Evolutionary conservation across 2,329 filamentous ascomycete genomes (phyloP).

Genomic region (Coniochaeta pulveracea): DNA sequence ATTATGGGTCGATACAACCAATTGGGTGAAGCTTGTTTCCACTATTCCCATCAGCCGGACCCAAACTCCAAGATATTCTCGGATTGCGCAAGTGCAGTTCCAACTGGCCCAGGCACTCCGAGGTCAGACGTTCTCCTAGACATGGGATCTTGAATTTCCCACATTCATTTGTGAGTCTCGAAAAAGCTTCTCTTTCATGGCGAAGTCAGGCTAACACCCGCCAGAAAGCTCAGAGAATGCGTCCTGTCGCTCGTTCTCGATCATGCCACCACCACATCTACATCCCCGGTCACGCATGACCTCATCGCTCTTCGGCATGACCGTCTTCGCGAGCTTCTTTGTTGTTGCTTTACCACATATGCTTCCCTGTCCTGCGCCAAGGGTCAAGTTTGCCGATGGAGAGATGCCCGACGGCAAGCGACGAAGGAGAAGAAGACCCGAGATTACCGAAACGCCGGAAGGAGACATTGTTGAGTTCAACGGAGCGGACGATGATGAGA

Average conservation of each 20-base stretch:
- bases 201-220: no score
- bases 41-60: no score
- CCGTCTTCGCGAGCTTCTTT: slow-evolving; percentile 77
- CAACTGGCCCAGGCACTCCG: no score
- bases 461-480: slow-evolving; percentile 35
- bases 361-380: slow-evolving; percentile 80
- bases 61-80: no score
- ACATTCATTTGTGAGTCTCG: no score
- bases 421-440: slow-evolving; percentile 28
- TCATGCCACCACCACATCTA: slow-evolving; percentile 77
- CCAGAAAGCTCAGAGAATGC: no score
- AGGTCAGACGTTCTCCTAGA: no score
- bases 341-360: slow-evolving; percentile 86
- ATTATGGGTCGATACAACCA: no score
- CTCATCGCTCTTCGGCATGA: slow-evolving; percentile 89
- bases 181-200: no score
- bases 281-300: slow-evolving; percentile 92
- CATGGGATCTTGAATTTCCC: no score
- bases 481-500: slow-evolving; percentile 28
- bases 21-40: no score
- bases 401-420: slow-evolving; percentile 32
- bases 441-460: slow-evolving; percentile 18
- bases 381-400: slow-evolving; percentile 64
- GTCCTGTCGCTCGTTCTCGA: slow-evolving; percentile 11
- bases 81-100: no score